Base-by-base conservation (phyloP, 1,139 yeast genomes). In the Protomyces gravidus region DNA sequence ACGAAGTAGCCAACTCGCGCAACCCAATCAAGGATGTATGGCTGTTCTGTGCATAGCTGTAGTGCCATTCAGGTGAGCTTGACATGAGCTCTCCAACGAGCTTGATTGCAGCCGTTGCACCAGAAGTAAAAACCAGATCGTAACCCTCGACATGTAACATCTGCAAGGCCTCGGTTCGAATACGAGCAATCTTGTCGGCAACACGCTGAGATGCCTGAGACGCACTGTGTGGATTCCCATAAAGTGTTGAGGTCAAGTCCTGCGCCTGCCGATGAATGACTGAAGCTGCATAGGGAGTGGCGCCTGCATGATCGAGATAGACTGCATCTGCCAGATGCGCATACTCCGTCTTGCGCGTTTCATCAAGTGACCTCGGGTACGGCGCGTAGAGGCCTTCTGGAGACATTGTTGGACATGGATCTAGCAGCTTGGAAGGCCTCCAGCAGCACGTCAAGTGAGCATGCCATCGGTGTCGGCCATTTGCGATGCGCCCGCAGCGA, bases 1-100 rank as follows among this genome's bases (percentile, higher is more conserved):
- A 21, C 4, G 62, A 47, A 2, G 55, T 49, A 2, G 76, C 67
- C n/a, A 70, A 62, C 27, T 65, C 68, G 26, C 79, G 63, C 21
- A 76, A 63, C 0, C 80, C 80, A 3, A 76, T 66, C 1, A 75
- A 25, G 0, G 79, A 76, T 1, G 79, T 76, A 62, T 76, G 79
- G 1, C 75, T 68, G 55, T 75, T 74, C 6, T 61, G 53, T 23
- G 69, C 64, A 60, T 74, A 75, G 1, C 62, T 56, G 60, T 68
- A 73, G 15, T 65, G 45, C 50, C 61, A 47, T n/a, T 40, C 26
- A n/a, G 33, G 27, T 28, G 57, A 51, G 3, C 60, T 59, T 2
- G 55, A 33, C 46, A 75, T 59, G 4, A 71, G 69, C 52, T 73
- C 76, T 11, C 74, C 71, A 0, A 72, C 69, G 2, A 75, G 66